Conservation (phyloP, 495 filamentous ascomycete species). For the Viridothelium virens region DNA sequence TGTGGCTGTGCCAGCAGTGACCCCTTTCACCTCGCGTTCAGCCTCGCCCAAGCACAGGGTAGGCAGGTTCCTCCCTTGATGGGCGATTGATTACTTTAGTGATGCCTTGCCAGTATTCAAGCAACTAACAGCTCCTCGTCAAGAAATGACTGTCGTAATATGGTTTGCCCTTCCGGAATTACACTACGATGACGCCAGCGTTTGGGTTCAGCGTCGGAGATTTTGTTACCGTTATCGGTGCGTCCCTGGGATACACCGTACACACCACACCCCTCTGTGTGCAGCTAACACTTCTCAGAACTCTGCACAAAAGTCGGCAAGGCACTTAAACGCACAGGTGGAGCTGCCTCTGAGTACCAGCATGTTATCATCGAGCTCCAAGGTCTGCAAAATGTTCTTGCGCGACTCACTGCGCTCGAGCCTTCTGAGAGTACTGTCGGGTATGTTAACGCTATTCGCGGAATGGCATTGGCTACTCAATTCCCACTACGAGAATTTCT, state of each 20-base stretch:
- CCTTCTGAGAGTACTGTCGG: conserved; percentile 26
- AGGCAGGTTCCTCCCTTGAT: neutral
- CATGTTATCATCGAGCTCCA: conserved; percentile 29
- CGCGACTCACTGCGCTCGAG: conserved; percentile 24
- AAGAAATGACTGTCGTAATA: no score
- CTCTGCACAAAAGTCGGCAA: conserved; percentile 26
- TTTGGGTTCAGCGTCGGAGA: conserved; percentile 46
- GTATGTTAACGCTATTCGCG: conserved; percentile 33
- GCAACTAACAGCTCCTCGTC: no score
- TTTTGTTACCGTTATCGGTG: conserved; percentile 31
- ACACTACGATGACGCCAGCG: conserved; percentile 29
- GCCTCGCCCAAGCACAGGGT: neutral
- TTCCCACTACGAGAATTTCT: conserved; percentile 29
- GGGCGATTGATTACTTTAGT: no score
- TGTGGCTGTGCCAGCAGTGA: neutral
- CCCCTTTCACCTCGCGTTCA: neutral
- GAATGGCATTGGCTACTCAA: conserved; percentile 29
- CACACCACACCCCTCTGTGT: neutral
- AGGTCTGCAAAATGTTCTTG: conserved; percentile 26
- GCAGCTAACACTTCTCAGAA: conserved; percentile 8
- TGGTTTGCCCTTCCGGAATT: neutral
- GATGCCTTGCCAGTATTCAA: no score
- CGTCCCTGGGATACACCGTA: neutral
- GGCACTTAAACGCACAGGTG: conserved; percentile 28
- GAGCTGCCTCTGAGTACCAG: conserved; percentile 30